Evolutionary conservation across 306 rosid genomes (phyloP), one percentile per base, ranked within the genome.

Genomic region (Macrotyloma uniflorum): DNA sequence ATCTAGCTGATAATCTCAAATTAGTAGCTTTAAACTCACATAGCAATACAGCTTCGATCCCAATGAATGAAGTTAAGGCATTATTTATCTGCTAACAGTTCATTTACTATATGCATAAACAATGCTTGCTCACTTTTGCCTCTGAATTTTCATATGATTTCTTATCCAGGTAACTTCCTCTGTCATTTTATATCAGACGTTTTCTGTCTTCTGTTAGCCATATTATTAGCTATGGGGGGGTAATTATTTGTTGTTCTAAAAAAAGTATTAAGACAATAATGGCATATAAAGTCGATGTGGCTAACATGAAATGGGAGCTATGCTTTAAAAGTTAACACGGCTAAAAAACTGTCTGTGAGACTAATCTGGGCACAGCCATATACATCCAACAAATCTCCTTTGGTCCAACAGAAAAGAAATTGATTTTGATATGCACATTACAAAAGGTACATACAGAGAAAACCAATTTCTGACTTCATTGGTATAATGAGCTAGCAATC

Each of bases 1-100:
- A 69, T 63, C 80, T 53, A 61, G 79, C 70, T 75, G 49, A 68
- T 62, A 23, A 11, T 65, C 38, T 71, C 67, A 26, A 72, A 51
- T 69, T 64, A 50, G 51, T 42, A 50, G 63, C 74, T 75, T 42
- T 74, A 50, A 62, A 47, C 53, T 79, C 42, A 14, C 55, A n/a
- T n/a, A 35, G 76, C 58, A 23, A 46, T 26, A 19, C 49, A 47
- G 36, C 59, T 33, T 16, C 51, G 23, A 35, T 77, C 28, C 22
- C 22, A 55, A 38, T 22, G 55, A 33, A 47, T 36, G 46, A 74
- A 42, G 65, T 42, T 33, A 35, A 66, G 46, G 22, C 43, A 35
- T 69, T 16, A 28, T 55, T 65, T 32, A 16, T 50, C 19, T 45
- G 55, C 47, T 74, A 57, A 20, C 46, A 19, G 15, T 19, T 53